Base-by-base conservation (phyloP, 495 filamentous ascomycete genomes). In the Penicillium verhagenii region DNA sequence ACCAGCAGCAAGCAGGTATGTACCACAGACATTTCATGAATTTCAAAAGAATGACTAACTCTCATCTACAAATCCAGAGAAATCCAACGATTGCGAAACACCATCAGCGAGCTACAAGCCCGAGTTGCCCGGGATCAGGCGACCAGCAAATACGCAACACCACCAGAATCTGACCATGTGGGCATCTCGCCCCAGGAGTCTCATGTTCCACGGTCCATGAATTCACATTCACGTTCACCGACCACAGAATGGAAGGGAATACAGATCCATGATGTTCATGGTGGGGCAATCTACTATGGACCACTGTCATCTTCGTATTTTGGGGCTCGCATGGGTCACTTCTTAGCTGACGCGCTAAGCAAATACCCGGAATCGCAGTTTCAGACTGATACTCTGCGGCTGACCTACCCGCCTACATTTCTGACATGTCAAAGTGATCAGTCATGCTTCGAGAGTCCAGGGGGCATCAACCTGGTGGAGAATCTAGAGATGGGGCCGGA, bases 1-100 rank as follows among this genome's bases (percentile, higher is more conserved):
- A 25, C 60, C 60, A 6, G 44, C 53, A 31, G 60, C 60, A 9
- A 49, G 51, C 18, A 54, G 57, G 59, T 65, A 50, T 16, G 53
- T 31, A 19, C 16, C 16, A 42, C 23, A 14, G 18, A 23, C 23
- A 2, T 13, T 47, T 18, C 1, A 23, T 45, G 6, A 14, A 28
- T 37, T 6, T 35, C 28, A 9, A 31, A 8, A 2, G 9, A 6
- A 8, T 9, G 1, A 10, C 7, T 4, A 9, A 10, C 28, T 29
- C 1, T 29, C 1, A 8, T 29, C 3, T 29, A 4, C 31, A 11
- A 35, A n/a, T 4, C 18, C 21, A 65, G 74, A 25, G 74, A 78
- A 50, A 79, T 79, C 23, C 74, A 78, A 20, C 61, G 70, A 4
- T 56, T 80, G 49, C 63, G 68, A 35, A 47, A 60, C 14, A 63